Evolutionary conservation across 2,329 filamentous ascomycete species (phyloP).

Genomic region (Fusarium paranaense): DNA sequence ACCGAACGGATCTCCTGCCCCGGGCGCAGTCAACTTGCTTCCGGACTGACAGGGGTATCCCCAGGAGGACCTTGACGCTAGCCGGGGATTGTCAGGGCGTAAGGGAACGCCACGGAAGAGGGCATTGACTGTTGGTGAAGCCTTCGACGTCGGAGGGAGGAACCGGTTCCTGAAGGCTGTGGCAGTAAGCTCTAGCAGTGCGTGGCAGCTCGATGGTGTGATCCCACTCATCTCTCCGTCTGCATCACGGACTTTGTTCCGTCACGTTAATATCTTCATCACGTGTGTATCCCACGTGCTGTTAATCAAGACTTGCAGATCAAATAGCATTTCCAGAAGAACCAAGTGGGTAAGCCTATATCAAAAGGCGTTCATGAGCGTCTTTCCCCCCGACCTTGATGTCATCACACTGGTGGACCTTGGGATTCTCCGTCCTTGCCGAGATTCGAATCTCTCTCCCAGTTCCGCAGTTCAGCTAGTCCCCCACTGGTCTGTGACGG

Average conservation of each 20-base stretch:
- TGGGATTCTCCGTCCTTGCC: neutral
- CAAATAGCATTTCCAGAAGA: neutral
- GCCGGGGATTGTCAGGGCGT: neutral
- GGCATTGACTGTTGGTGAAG: neutral
- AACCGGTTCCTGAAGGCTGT: neutral
- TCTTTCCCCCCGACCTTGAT: neutral
- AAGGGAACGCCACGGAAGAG: neutral
- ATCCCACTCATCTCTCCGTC: neutral
- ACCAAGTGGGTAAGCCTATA: neutral
- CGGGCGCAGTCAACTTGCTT: neutral
- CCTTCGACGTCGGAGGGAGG: neutral
- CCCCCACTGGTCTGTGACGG: neutral
- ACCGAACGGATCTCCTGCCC: neutral
- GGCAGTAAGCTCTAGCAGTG: neutral
- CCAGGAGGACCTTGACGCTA: neutral
- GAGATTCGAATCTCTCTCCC: conserved; percentile 1
- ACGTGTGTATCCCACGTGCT: neutral
- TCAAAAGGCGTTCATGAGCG: neutral
- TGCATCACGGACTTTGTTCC: neutral
- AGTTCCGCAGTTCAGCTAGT: neutral
- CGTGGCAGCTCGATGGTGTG: neutral
- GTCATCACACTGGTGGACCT: conserved; percentile 4
- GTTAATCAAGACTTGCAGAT: neutral
- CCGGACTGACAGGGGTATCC: neutral
- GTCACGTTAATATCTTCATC: neutral